Evolutionary conservation across 176 grass and related monocot species (phyloP).

Genomic region (Oryza glaberrima): DNA sequence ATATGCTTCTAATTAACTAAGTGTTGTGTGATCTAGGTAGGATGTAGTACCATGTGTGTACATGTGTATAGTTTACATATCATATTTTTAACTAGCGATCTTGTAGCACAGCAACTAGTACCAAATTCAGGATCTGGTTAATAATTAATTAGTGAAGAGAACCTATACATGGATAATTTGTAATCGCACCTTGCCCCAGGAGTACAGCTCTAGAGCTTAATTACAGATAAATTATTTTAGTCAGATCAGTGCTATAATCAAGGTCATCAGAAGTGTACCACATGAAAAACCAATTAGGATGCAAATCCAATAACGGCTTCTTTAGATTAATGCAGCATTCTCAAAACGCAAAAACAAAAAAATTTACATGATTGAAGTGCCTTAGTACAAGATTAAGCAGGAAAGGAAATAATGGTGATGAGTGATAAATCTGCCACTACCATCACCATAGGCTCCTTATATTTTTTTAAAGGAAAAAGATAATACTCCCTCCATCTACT

Average conservation of each 20-base stretch:
- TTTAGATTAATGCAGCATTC: no score
- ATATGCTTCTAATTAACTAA: not conserved
- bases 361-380: no score
- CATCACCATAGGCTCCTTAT: no score
- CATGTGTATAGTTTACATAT: not conserved
- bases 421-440: no score
- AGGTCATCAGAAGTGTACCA: not conserved
- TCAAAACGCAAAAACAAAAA: no score
- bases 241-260: not conserved
- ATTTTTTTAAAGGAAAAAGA: no score
- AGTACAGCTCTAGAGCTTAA: not conserved
- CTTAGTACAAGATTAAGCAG: no score
- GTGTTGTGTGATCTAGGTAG: not conserved
- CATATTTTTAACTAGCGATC: not conserved
- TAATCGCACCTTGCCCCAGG: not conserved
- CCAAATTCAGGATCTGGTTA: not conserved
- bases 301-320: no score
- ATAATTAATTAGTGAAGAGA: not conserved
- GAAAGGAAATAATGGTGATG: no score
- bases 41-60: not conserved
- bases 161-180: not conserved
- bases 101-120: not conserved
- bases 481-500: no score
- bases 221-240: not conserved
- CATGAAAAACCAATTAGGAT: no score